A percentile compares a stretch with the other conserved stretches of the same genome.
Conservation (phyloP, 2,329 filamentous ascomycete genomes). For the Pestalotiopsis sp. region DNA sequence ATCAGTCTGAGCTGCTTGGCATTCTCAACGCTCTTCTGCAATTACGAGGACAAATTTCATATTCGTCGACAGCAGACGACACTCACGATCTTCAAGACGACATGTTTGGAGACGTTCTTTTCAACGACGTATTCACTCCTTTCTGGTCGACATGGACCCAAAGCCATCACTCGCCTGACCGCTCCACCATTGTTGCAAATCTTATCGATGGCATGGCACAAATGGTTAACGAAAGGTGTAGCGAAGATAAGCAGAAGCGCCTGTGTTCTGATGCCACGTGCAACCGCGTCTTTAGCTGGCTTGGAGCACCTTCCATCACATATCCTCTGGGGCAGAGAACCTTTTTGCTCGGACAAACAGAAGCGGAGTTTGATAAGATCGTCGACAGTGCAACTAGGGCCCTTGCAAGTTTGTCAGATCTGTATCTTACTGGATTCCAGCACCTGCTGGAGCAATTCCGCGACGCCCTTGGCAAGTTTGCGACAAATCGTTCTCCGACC, state of each 20-base stretch:
- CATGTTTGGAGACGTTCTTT: conserved; percentile 32
- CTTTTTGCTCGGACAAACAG: conserved; percentile 15
- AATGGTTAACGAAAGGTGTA: conserved; percentile 28
- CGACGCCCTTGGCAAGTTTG: conserved; percentile 25
- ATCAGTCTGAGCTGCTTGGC: conserved; percentile 54
- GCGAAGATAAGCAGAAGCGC: conserved; percentile 16
- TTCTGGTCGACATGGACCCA: conserved; percentile 26
- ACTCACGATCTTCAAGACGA: conserved; percentile 21
- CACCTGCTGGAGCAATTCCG: conserved; percentile 31
- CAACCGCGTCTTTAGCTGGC: conserved; percentile 26
- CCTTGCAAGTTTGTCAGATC: conserved; percentile 26
- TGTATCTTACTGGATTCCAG: conserved; percentile 31
- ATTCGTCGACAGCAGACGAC: conserved; percentile 15
- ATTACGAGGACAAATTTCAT: conserved; percentile 22
- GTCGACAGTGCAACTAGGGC: conserved; percentile 27
- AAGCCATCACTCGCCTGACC: conserved; percentile 20
- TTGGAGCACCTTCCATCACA: conserved; percentile 27
- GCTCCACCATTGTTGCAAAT: conserved; percentile 26
- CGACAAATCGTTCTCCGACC: conserved; percentile 30
- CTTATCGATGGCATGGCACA: conserved; percentile 29
- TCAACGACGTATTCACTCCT: conserved; percentile 27
- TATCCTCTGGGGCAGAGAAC: conserved; percentile 24
- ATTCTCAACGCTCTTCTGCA: conserved; percentile 52
- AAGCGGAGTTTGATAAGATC: conserved; percentile 20
- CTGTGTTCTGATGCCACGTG: conserved; percentile 31